These are phyloP conservation scores for Botrytis porri DNA, from an alignment of 2,329 filamentous ascomycete genomes.

Conservation along the genomic window DNA sequence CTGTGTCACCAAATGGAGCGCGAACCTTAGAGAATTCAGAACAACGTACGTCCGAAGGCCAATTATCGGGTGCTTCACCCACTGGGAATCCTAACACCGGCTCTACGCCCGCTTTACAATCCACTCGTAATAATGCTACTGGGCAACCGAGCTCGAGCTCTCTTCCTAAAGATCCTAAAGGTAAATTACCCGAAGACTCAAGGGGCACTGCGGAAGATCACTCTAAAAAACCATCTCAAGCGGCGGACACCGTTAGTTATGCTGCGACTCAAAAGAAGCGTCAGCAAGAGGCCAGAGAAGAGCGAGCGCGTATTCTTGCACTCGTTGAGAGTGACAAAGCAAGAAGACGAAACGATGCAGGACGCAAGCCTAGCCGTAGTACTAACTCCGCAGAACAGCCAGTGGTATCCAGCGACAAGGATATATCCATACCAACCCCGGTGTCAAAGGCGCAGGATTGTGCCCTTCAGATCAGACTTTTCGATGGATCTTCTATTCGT, in stretches of 20 bases:
- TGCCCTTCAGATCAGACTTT: conserved; percentile 74
- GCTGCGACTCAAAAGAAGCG: conserved; percentile 56
- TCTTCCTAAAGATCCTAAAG: background rate
- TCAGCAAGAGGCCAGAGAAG: conserved; percentile 63
- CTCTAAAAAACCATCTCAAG: background rate
- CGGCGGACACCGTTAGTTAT: conserved; percentile 46
- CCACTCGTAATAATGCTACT: background rate
- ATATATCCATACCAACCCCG: background rate
- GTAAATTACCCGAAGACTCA: background rate
- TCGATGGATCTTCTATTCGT: conserved; percentile 79
- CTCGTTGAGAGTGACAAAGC: conserved; percentile 77
- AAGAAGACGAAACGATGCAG: conserved; percentile 55
- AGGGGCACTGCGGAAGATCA: background rate
- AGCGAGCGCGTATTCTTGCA: conserved; percentile 68
- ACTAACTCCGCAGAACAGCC: background rate
- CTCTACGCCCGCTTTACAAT: background rate
- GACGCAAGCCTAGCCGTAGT: conserved; percentile 45
- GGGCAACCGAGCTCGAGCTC: background rate
- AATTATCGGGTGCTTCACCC: background rate
- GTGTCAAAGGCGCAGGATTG: conserved; percentile 41
- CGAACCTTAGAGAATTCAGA: background rate
- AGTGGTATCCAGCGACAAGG: background rate
- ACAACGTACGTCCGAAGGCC: background rate
- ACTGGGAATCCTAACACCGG: background rate
- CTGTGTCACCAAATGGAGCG: background rate